These are phyloP conservation scores for Thielaviopsis musarum DNA, from an alignment of 2,329 filamentous ascomycete genomes.

Conservation along the genomic window DNA sequence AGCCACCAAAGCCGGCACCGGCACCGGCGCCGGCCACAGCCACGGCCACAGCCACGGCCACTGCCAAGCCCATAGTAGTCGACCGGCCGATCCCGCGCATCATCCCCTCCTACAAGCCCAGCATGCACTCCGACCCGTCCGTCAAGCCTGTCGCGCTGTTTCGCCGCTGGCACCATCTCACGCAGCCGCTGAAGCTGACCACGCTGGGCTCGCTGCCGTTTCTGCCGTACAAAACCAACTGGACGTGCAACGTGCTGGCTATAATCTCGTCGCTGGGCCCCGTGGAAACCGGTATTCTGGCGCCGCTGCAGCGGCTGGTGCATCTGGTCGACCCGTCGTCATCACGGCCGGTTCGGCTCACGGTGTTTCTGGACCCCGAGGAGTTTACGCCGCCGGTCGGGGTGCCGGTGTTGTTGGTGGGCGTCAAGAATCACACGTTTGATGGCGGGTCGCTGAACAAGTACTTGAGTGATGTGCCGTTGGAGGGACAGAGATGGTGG, in stretches of 20 bases:
- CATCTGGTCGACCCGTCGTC: slow-evolving; percentile 35
- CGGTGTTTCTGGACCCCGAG: slow-evolving; percentile 36
- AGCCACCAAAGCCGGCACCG: background rate
- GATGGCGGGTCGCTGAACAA: slow-evolving; percentile 31
- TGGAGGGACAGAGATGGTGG: slow-evolving; percentile 31
- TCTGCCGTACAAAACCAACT: slow-evolving; percentile 40
- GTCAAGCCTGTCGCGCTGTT: slow-evolving; percentile 21
- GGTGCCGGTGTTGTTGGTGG: slow-evolving; percentile 32
- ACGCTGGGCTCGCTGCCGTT: slow-evolving; percentile 31
- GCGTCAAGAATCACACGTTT: slow-evolving; percentile 40
- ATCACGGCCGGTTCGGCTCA: slow-evolving; percentile 33
- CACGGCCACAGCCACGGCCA: background rate
- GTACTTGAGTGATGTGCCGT: slow-evolving; percentile 24
- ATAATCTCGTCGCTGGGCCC: slow-evolving; percentile 30
- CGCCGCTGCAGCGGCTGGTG: slow-evolving; percentile 33
- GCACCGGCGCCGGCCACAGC: background rate
- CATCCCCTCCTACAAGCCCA: slow-evolving; percentile 4
- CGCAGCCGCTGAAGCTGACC: slow-evolving; percentile 33
- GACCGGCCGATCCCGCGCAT: slow-evolving; percentile 11
- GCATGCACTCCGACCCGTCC: background rate
- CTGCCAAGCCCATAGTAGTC: slow-evolving; percentile 19
- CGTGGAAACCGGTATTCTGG: slow-evolving; percentile 31
- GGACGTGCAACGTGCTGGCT: slow-evolving; percentile 37
- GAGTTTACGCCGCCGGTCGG: slow-evolving; percentile 30
- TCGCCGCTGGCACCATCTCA: slow-evolving; percentile 24